phyloP scores from a whole-genome alignment of 345 rosid species.

The Populus pruinosa region DNA sequence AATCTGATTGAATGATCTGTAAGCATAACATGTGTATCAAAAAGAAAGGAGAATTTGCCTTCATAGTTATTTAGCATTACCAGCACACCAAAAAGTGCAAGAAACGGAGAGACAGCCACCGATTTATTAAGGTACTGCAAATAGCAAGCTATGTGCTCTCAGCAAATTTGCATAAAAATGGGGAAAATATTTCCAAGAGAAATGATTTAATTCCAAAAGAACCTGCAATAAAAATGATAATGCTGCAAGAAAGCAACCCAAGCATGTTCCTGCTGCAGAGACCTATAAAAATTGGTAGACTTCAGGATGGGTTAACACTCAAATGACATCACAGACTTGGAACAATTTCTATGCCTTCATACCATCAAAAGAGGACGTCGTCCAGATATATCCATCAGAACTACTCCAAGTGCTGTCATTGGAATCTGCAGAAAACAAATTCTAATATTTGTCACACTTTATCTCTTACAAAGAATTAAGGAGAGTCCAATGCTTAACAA shows the following conservation, averaged over 20 bases:
- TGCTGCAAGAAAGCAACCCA: slow-evolving; percentile 63
- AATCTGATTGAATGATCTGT: slow-evolving; percentile 23
- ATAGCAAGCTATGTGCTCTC: not conserved
- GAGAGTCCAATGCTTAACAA: not conserved
- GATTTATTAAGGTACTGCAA: slow-evolving; percentile 45
- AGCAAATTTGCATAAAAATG: not conserved
- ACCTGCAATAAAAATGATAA: slow-evolving; percentile 59
- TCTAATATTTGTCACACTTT: not conserved
- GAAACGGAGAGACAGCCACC: slow-evolving; percentile 41
- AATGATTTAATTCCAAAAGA: slow-evolving; percentile 2
- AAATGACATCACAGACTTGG: not conserved
- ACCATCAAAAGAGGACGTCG: slow-evolving; percentile 76
- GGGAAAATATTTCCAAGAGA: not conserved
- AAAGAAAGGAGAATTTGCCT: not conserved
- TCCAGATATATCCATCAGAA: slow-evolving; percentile 71
- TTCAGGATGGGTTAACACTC: not conserved
- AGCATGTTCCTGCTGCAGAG: slow-evolving; percentile 80
- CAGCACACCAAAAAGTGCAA: slow-evolving; percentile 52
- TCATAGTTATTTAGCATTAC: slow-evolving; percentile 23
- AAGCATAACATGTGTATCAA: not conserved
- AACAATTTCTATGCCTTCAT: slow-evolving; percentile 5
- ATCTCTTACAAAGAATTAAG: not conserved
- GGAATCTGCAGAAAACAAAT: slow-evolving; percentile 50
- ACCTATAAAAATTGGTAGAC: slow-evolving; percentile 37
- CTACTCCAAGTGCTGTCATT: slow-evolving; percentile 59